Evolutionary conservation across 495 filamentous ascomycete genomes (phyloP).

Genomic region (Penicillium cosmopolitanum): DNA sequence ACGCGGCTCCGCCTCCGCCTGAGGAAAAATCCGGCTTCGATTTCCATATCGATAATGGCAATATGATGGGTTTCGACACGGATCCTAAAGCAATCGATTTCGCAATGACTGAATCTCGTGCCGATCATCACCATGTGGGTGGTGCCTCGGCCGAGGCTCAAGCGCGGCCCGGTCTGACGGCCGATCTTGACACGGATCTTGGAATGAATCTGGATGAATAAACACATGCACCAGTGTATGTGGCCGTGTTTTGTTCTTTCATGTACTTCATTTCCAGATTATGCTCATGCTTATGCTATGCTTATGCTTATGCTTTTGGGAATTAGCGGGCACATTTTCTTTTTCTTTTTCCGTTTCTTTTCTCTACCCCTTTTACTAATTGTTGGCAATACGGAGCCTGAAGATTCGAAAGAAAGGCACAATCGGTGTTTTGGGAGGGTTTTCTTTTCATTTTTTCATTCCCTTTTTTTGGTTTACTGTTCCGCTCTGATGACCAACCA

Average conservation of each 20-base stretch:
- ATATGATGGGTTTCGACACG: constrained; percentile 34
- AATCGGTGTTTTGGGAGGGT: neutral
- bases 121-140: constrained; percentile 7
- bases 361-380: constrained; percentile 20
- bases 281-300: constrained; percentile 1
- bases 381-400: neutral
- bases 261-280: constrained; percentile 12
- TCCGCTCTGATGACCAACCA: neutral
- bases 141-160: constrained; percentile 21
- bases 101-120: constrained; percentile 21
- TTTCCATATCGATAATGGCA: constrained; percentile 33
- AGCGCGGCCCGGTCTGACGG: constrained; percentile 19
- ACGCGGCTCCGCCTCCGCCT: constrained; percentile 9
- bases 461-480: neutral
- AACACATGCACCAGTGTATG: constrained; percentile 5
- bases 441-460: constrained; percentile 1
- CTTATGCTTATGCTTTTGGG: constrained; percentile 12
- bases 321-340: neutral
- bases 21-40: constrained; percentile 27
- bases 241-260: constrained; percentile 8
- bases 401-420: neutral
- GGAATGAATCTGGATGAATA: constrained; percentile 31
- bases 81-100: constrained; percentile 37
- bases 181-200: constrained; percentile 38
- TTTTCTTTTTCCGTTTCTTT: constrained; percentile 11